Base-by-base conservation (phyloP, 345 rosid genomes). In the Combretum micranthum region DNA sequence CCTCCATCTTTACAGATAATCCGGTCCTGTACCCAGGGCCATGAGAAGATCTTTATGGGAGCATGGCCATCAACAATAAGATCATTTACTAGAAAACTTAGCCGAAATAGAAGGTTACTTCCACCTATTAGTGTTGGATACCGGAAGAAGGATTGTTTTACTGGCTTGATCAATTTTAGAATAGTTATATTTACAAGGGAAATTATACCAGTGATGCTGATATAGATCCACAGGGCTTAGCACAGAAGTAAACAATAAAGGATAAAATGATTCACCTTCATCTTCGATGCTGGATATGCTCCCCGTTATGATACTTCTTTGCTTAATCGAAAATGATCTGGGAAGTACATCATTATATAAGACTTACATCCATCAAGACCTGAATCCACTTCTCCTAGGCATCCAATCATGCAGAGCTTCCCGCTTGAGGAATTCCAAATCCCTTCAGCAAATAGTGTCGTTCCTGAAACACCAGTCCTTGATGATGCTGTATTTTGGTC, bases 381-480 rank as follows among this genome's bases (percentile, higher is more conserved):
- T 44, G 60, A n/a, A 42, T 22, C 42, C 19, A 5, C 53, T 18
- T 42, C 20, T 43, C 49, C 37, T 15, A 52, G 26, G 52, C 63
- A 68, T 3, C 57, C 64, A 12, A 64, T 20, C 69, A 64, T 68
- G 61, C 61, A 60, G 53, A 72, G 70, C 19, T 56, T 54, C 39
- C 69, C 66, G 2, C 46, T 43, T 8, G 65, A 56, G 47, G 62
- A 47, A 43, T 53, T 55, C 65, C 68, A 66, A 6, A 42, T 44
- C 44, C 72, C 76, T 49, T 66, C 69, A 8, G 62, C 65, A 39
- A 56, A 32, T 32, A 66, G 21, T 3, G 47, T 19, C 44, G 22
- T 50, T 20, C 57, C 50, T 5, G 65, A 59, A 32, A 49, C 49
- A 23, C 67, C 56, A 0, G 61, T 48, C 39, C 60, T 56, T 12